Percentiles rank a stretch among this genome's conserved stretches.
Evolutionary conservation across 139 green algal genomes (phyloP).

Genomic region (Protoeuglena noctilucae): DNA sequence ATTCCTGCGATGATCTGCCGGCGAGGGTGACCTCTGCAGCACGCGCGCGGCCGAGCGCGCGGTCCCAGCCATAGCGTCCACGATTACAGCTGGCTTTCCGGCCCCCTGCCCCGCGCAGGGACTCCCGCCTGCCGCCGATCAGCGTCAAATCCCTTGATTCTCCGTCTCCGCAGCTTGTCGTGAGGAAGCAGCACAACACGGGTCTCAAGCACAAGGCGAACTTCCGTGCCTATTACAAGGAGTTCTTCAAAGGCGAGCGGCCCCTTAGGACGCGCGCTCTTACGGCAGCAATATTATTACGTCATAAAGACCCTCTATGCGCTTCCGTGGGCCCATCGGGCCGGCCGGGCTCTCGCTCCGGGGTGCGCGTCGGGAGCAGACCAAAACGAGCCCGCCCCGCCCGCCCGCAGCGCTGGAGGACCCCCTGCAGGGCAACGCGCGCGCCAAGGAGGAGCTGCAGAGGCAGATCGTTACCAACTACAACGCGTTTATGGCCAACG

Average conservation of each 20-base stretch:
- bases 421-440: no score
- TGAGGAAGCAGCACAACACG: slow-evolving; percentile 87
- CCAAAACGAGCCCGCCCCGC: slow-evolving; percentile 4
- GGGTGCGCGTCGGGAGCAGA: slow-evolving; percentile 70
- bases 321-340: background rate
- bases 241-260: background rate
- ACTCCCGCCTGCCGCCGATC: background rate
- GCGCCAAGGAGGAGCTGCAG: no score
- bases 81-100: background rate
- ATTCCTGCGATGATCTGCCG: background rate
- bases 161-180: slow-evolving; percentile 44
- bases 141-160: background rate
- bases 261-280: background rate
- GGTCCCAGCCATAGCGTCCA: background rate
- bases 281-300: background rate
- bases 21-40: no score
- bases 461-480: no score
- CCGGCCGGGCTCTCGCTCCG: slow-evolving; percentile 27
- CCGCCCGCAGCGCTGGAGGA: background rate
- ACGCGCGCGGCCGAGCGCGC: no score
- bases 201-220: slow-evolving; percentile 86
- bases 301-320: background rate
- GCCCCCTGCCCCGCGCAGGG: background rate
- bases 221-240: background rate
- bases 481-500: no score